Conservation (phyloP, 768 basidiomycete genomes). For the Xerocomus spinulosus region DNA sequence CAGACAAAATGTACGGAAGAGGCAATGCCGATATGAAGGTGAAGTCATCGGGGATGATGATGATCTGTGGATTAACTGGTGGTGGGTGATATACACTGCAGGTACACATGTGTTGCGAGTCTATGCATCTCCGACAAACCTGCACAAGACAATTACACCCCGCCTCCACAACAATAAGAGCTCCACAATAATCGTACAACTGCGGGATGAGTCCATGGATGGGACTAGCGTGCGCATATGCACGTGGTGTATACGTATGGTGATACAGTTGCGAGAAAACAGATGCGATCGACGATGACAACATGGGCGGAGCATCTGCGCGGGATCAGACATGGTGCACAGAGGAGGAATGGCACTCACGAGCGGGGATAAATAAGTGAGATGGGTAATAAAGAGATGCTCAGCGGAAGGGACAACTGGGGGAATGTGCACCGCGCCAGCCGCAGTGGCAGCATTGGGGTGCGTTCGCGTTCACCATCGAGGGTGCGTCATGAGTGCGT, state of each 20-base stretch:
- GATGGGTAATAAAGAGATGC: slow-evolving; percentile 11
- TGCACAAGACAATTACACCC: slow-evolving; percentile 15
- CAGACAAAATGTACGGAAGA: background rate
- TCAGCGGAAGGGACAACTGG: slow-evolving; percentile 64
- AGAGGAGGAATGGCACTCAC: slow-evolving; percentile 6
- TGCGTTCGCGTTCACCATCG: slow-evolving; percentile 46
- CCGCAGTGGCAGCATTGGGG: slow-evolving; percentile 80
- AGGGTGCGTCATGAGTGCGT: slow-evolving; percentile 24
- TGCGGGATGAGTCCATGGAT: slow-evolving; percentile 18
- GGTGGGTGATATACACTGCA: slow-evolving; percentile 27
- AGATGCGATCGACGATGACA: slow-evolving; percentile 32
- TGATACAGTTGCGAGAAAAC: slow-evolving; percentile 29
- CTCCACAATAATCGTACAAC: slow-evolving; percentile 30
- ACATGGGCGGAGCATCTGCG: slow-evolving; percentile 23
- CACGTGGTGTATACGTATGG: slow-evolving; percentile 32
- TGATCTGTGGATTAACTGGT: slow-evolving; percentile 6
- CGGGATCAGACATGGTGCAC: background rate
- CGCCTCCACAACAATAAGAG: slow-evolving; percentile 15
- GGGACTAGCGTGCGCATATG: slow-evolving; percentile 33
- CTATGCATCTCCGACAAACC: slow-evolving; percentile 23
- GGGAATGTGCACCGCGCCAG: slow-evolving; percentile 55
- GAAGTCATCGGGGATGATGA: slow-evolving; percentile 22
- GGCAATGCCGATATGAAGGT: slow-evolving; percentile 23
- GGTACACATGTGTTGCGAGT: slow-evolving; percentile 17
- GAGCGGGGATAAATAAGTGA: slow-evolving; percentile 27